These are phyloP conservation scores for Dactylonectria estremocensis DNA, from an alignment of 2,329 filamentous ascomycete species.

Conservation along the genomic window DNA sequence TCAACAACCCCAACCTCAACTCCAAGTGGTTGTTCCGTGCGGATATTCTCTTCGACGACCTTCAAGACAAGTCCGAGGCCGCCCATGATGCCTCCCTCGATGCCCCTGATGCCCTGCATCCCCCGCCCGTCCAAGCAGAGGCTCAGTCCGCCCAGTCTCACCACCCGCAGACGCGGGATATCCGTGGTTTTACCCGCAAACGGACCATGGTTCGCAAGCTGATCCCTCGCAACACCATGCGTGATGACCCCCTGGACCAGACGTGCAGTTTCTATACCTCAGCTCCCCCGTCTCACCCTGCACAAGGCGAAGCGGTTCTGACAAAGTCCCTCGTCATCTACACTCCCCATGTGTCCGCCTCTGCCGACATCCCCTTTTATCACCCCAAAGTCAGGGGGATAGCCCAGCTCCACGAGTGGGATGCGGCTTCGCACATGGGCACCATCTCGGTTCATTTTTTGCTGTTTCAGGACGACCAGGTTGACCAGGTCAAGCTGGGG, in stretches of 20 bases:
- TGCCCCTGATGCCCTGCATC: background rate
- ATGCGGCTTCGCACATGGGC: slow-evolving; percentile 59
- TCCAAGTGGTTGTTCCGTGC: slow-evolving; percentile 84
- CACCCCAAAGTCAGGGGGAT: slow-evolving; percentile 84
- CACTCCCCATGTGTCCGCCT: slow-evolving; percentile 77
- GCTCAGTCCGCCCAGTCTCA: background rate
- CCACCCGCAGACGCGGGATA: slow-evolving; percentile 30
- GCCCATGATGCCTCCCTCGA: background rate
- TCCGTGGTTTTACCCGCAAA: slow-evolving; percentile 57
- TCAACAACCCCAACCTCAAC: slow-evolving; percentile 86
- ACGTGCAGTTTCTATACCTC: slow-evolving; percentile 81
- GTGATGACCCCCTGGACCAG: slow-evolving; percentile 84
- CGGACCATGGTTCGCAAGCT: slow-evolving; percentile 82
- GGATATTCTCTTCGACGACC: slow-evolving; percentile 72
- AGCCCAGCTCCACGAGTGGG: slow-evolving; percentile 82
- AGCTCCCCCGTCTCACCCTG: slow-evolving; percentile 20
- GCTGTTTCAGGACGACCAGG: slow-evolving; percentile 59
- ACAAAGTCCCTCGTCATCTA: slow-evolving; percentile 74
- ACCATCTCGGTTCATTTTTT: slow-evolving; percentile 74
- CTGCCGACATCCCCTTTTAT: slow-evolving; percentile 85
- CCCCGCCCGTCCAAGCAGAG: background rate
- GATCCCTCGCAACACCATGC: slow-evolving; percentile 84
- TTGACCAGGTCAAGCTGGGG: slow-evolving; percentile 64
- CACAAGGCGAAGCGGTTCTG: slow-evolving; percentile 44
- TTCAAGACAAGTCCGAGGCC: background rate